Conservation (phyloP, 345 rosid genomes). For the Eucalyptus shirleyi region DNA sequence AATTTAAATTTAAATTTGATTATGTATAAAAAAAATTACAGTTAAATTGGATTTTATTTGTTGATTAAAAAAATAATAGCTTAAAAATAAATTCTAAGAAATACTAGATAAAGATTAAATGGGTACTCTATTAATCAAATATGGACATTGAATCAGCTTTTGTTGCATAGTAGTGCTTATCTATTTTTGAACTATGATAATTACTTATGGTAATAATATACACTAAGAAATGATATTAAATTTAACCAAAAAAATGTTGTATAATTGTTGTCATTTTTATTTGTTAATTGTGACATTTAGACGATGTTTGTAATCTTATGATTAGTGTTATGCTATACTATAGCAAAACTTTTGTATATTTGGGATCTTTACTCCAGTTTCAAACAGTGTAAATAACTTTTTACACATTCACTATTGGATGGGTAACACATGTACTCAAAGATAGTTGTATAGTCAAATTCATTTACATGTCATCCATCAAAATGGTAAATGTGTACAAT, state of each 20-base stretch:
- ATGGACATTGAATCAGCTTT: neutral
- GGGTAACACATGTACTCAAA: neutral
- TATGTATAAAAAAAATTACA: neutral
- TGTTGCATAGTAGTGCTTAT: neutral
- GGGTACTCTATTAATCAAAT: neutral
- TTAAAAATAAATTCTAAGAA: too few species aligned
- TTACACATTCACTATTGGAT: neutral
- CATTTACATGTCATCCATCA: neutral
- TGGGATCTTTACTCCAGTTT: neutral
- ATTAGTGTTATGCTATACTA: neutral
- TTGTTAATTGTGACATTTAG: neutral
- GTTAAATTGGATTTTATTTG: neutral
- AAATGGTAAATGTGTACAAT: neutral
- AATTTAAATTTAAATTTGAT: too few species aligned
- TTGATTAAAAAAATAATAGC: neutral
- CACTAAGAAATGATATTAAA: neutral
- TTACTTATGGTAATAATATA: neutral
- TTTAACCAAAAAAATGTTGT: neutral
- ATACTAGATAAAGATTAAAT: neutral
- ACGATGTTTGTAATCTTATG: neutral
- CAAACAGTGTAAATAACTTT: neutral
- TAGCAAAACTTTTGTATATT: neutral
- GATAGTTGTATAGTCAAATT: neutral
- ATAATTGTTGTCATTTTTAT: too few species aligned
- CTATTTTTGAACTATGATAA: neutral